phyloP scores from a whole-genome alignment of 306 rosid genomes.

The Cajanus cajan region DNA sequence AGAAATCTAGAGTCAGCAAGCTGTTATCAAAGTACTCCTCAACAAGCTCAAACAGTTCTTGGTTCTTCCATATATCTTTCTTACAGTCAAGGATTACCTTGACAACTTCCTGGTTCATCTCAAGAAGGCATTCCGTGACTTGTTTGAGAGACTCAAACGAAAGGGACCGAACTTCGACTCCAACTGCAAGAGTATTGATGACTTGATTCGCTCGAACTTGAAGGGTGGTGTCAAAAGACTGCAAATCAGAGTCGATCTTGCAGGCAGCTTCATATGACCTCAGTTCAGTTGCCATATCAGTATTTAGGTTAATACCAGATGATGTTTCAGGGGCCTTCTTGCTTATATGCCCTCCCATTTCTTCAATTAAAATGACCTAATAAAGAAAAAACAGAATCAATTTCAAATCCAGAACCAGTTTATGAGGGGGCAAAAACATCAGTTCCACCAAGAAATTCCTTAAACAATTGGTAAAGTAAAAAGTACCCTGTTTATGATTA shows the following conservation, averaged over 20 bases:
- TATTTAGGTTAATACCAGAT: slow-evolving; percentile 31
- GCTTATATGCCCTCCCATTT: slow-evolving; percentile 76
- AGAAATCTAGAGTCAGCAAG: slow-evolving; percentile 82
- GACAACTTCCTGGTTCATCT: slow-evolving; percentile 91
- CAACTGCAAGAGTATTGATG: slow-evolving; percentile 65
- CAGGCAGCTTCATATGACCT: slow-evolving; percentile 74
- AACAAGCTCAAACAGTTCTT: slow-evolving; percentile 76
- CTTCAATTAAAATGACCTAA: slow-evolving; percentile 31
- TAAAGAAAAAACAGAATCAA: slow-evolving; percentile 21
- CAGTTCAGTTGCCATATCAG: slow-evolving; percentile 52
- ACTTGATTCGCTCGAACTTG: slow-evolving; percentile 67
- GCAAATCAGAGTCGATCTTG: slow-evolving; percentile 60
- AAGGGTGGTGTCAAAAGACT: slow-evolving; percentile 52
- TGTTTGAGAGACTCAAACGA: slow-evolving; percentile 75
- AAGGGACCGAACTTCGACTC: slow-evolving; percentile 81
- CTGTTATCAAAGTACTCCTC: slow-evolving; percentile 89
- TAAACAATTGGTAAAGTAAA: background rate
- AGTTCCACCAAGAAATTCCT: slow-evolving; percentile 8
- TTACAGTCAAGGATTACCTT: slow-evolving; percentile 77
- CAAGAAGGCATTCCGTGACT: slow-evolving; percentile 74
- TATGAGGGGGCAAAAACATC: background rate
- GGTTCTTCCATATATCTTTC: slow-evolving; percentile 81
- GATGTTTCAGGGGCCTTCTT: slow-evolving; percentile 46
- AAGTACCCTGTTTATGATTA: background rate
- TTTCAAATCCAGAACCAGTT: slow-evolving; percentile 22